A percentile compares a stretch with the other conserved stretches of the same genome.
Conservation (phyloP, 495 filamentous ascomycete genomes). For the Parmelia sp. region DNA sequence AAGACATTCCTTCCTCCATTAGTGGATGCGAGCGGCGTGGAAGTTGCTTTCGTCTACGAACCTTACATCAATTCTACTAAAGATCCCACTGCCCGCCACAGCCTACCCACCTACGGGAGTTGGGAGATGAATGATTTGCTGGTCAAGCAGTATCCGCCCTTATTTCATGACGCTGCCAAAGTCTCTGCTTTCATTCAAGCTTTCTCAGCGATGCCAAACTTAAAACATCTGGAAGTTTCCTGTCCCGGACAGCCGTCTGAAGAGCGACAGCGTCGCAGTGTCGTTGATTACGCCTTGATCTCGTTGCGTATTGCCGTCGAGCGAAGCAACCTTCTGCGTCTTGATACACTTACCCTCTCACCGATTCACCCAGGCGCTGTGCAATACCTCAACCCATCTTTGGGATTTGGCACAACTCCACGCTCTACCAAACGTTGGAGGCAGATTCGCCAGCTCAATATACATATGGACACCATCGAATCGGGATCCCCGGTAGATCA, state of each 20-base stretch:
- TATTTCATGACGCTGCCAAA: conserved; percentile 82
- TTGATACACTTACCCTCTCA: conserved; percentile 58
- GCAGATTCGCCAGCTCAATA: conserved; percentile 61
- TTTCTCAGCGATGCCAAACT: conserved; percentile 53
- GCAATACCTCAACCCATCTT: conserved; percentile 59
- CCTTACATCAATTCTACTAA: conserved; percentile 50
- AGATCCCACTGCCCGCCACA: conserved; percentile 34
- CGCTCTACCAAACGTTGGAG: conserved; percentile 58
- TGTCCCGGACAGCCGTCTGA: conserved; percentile 62
- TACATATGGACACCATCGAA: conserved; percentile 60
- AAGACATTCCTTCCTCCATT: conserved; percentile 73
- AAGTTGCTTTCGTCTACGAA: conserved; percentile 67
- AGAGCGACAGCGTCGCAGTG: conserved; percentile 62
- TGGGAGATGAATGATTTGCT: conserved; percentile 61
- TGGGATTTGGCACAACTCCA: conserved; percentile 61
- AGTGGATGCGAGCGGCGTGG: conserved; percentile 62
- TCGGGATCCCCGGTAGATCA: conserved; percentile 58
- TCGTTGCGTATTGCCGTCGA: conserved; percentile 71
- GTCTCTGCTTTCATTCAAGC: conserved; percentile 69
- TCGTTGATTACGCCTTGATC: conserved; percentile 77
- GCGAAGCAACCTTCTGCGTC: conserved; percentile 50
- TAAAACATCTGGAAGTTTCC: conserved; percentile 62
- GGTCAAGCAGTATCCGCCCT: conserved; percentile 69
- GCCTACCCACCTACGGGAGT: conserved; percentile 59
- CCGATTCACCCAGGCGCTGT: conserved; percentile 63